phyloP scores from a whole-genome alignment of 495 filamentous ascomycete species.

The Monascus purpureus region DNA sequence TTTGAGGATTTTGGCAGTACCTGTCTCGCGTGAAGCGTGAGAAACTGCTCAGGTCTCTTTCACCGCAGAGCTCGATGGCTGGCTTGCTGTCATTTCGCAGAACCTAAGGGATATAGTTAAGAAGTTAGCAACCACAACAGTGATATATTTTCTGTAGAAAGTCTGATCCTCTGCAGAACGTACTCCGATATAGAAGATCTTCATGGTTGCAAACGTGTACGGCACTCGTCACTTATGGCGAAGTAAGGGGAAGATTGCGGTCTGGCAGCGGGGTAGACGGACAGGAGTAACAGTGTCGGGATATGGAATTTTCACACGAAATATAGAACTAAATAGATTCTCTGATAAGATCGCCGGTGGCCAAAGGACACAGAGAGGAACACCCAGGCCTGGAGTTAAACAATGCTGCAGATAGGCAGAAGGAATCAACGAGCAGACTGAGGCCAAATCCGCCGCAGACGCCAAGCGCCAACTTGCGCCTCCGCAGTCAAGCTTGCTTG shows the following conservation, averaged over 20 bases:
- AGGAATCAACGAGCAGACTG: too few relatives aligned
- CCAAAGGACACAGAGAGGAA: too few relatives aligned
- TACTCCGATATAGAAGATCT: conserved; percentile 89
- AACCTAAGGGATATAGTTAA: conserved; percentile 37
- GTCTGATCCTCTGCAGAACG: conserved; percentile 13
- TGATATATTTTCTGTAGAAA: too few relatives aligned
- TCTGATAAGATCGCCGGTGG: too few relatives aligned
- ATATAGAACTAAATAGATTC: too few relatives aligned
- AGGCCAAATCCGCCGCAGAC: too few relatives aligned
- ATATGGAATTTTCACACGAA: too few relatives aligned
- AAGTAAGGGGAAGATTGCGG: conserved; percentile 1
- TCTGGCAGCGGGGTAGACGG: neutral
- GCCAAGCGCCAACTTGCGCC: too few relatives aligned
- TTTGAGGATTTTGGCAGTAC: conserved; percentile 26
- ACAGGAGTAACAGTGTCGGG: neutral
- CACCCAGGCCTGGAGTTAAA: too few relatives aligned
- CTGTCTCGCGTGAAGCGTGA: conserved; percentile 64
- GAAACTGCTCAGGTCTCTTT: conserved; percentile 68
- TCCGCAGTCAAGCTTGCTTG: too few relatives aligned
- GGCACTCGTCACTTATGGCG: neutral
- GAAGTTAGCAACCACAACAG: too few relatives aligned
- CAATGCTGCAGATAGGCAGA: too few relatives aligned
- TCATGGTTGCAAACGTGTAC: conserved; percentile 47
- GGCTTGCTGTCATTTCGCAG: conserved; percentile 70
- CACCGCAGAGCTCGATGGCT: conserved; percentile 65